These are phyloP conservation scores for Fusarium agapanthi DNA, from an alignment of 2,329 filamentous ascomycete genomes.

Conservation along the genomic window DNA sequence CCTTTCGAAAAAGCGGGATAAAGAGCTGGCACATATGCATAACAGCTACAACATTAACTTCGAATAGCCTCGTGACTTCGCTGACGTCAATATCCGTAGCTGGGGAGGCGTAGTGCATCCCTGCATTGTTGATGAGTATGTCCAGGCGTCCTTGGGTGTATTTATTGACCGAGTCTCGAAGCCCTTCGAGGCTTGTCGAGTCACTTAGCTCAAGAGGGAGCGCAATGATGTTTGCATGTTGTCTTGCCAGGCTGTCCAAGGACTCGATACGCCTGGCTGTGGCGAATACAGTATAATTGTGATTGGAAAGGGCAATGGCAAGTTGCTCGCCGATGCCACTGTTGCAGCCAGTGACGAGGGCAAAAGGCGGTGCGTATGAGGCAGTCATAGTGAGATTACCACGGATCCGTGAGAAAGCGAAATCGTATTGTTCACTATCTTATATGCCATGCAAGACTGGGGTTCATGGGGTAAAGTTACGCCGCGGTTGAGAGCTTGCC, in stretches of 20 bases:
- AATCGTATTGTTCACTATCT: rapidly evolving
- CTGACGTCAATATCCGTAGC: background rate
- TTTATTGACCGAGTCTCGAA: background rate
- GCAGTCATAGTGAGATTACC: rapidly evolving
- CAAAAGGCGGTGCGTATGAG: background rate
- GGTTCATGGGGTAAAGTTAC: background rate
- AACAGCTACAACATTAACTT: background rate
- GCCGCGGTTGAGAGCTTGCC: background rate
- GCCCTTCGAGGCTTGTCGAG: rapidly evolving
- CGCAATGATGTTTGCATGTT: background rate
- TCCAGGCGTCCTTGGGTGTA: background rate
- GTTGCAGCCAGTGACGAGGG: background rate
- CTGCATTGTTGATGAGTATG: background rate
- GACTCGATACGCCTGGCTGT: background rate
- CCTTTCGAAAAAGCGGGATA: rapidly evolving
- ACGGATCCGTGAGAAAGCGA: rapidly evolving
- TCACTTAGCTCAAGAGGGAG: background rate
- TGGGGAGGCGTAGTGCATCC: background rate
- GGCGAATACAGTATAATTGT: background rate
- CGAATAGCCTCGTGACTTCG: background rate
- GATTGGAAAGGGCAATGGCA: background rate
- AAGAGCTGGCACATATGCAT: background rate
- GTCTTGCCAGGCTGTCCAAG: rapidly evolving
- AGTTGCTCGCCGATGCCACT: background rate
- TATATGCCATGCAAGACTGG: background rate